Conservation (phyloP, 371 early-diverging fungal species). For the Mucor mucedo region DNA sequence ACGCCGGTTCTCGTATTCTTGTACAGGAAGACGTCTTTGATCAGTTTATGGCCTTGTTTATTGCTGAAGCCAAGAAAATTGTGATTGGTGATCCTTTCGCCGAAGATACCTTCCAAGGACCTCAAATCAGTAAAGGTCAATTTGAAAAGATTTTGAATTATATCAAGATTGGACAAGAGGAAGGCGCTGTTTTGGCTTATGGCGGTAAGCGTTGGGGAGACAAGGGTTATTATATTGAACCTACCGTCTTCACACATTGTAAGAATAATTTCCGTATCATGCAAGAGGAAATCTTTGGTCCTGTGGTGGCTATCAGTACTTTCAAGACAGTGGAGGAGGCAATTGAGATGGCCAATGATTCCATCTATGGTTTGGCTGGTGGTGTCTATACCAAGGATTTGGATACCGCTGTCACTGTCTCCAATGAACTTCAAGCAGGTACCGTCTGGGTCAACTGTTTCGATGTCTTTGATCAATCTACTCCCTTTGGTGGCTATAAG, state of each 20-base stretch:
- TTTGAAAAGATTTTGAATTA: constrained; percentile 74
- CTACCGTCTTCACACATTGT: constrained; percentile 78
- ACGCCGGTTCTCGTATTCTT: constrained; percentile 82
- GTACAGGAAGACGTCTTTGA: constrained; percentile 78
- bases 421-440: constrained; percentile 74
- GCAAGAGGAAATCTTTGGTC: constrained; percentile 91
- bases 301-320: constrained; percentile 78
- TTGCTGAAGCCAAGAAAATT: constrained; percentile 57
- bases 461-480: constrained; percentile 46
- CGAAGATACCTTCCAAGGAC: constrained; percentile 65
- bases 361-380: constrained; percentile 83
- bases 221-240: constrained; percentile 79
- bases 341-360: constrained; percentile 74
- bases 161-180: constrained; percentile 58
- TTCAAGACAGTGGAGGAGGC: constrained; percentile 82
- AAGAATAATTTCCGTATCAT: constrained; percentile 67
- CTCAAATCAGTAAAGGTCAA: constrained; percentile 76
- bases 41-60: constrained; percentile 67
- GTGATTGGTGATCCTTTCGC: constrained; percentile 67
- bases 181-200: constrained; percentile 60
- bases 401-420: constrained; percentile 61
- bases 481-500: constrained; percentile 91
- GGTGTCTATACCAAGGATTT: constrained; percentile 78
- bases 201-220: constrained; percentile 73
- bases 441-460: constrained; percentile 70